Conservation (phyloP, 495 filamentous ascomycete genomes). For the Penicillium mononematosum region DNA sequence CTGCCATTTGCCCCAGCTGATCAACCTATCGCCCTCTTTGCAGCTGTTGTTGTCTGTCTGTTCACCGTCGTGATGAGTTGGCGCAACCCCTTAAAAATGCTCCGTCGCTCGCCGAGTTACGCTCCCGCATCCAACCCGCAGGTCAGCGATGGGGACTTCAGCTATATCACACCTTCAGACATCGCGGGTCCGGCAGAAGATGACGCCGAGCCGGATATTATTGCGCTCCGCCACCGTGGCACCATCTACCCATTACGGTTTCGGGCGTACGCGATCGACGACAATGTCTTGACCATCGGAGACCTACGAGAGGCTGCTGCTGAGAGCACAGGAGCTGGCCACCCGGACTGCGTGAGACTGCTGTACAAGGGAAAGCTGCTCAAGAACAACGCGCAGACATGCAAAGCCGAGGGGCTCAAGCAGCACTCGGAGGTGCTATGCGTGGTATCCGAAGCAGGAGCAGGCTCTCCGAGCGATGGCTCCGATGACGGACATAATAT, state of each 20-base stretch:
- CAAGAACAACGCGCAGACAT: constrained; percentile 61
- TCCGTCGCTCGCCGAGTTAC: constrained; percentile 50
- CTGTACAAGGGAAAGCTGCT: constrained; percentile 81
- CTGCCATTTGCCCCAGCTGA: constrained; percentile 32
- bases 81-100: constrained; percentile 56
- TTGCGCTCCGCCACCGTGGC: constrained; percentile 71
- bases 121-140: constrained; percentile 50
- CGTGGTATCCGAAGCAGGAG: constrained; percentile 56
- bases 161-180: constrained; percentile 76
- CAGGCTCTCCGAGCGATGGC: constrained; percentile 49
- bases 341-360: constrained; percentile 65
- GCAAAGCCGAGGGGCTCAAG: constrained; percentile 74
- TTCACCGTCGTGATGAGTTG: constrained; percentile 60
- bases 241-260: constrained; percentile 76
- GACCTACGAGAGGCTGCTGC: constrained; percentile 66
- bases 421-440: constrained; percentile 74
- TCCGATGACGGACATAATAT: constrained; percentile 35
- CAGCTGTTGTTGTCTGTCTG: constrained; percentile 47
- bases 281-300: constrained; percentile 67
- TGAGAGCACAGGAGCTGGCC: constrained; percentile 57
- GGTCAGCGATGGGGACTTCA: constrained; percentile 75
- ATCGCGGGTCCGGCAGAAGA: constrained; percentile 45
- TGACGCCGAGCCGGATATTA: constrained; percentile 67
- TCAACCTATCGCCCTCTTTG: constrained; percentile 20
- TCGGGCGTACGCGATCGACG: constrained; percentile 76